Evolutionary conservation across 768 basidiomycete species (phyloP).

Genomic region (Pulveroboletus frians): DNA sequence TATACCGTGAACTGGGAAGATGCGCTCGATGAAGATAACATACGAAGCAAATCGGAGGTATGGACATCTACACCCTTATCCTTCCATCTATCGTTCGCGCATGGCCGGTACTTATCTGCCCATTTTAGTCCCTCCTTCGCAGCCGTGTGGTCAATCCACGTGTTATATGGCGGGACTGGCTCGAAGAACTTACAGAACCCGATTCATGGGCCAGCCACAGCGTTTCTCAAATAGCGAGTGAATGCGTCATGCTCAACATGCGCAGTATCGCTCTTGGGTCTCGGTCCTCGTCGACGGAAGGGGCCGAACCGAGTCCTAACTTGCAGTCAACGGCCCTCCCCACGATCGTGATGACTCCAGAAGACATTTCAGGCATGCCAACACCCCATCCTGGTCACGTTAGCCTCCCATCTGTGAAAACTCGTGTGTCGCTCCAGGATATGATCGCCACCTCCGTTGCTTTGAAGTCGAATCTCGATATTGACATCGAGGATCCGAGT

Average conservation of each 20-base stretch:
- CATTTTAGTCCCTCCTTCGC: constrained; percentile 56
- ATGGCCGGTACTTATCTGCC: constrained; percentile 1
- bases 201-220: constrained; percentile 66
- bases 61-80: constrained; percentile 10
- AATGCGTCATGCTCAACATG: constrained; percentile 64
- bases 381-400: constrained; percentile 34
- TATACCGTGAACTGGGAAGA: constrained; percentile 70
- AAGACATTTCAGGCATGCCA: constrained; percentile 22
- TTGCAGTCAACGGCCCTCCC: constrained; percentile 1
- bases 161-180: constrained; percentile 61
- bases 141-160: constrained; percentile 70
- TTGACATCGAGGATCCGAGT: constrained; percentile 52
- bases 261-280: constrained; percentile 51
- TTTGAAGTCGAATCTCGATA: constrained; percentile 63
- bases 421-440: constrained; percentile 60
- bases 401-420: constrained; percentile 29
- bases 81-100: neutral
- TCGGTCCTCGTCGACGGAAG: constrained; percentile 13
- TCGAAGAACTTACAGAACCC: constrained; percentile 55
- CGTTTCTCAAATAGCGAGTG: constrained; percentile 57
- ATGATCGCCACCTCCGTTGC: constrained; percentile 71
- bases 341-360: constrained; percentile 12
- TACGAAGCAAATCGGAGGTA: constrained; percentile 72
- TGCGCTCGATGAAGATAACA: constrained; percentile 60
- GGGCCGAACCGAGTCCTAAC: constrained; percentile 1